Evolutionary conservation across 1,139 yeast genomes (phyloP), one percentile per base, ranked within the genome.

Genomic region (Geotrichum reessii): DNA sequence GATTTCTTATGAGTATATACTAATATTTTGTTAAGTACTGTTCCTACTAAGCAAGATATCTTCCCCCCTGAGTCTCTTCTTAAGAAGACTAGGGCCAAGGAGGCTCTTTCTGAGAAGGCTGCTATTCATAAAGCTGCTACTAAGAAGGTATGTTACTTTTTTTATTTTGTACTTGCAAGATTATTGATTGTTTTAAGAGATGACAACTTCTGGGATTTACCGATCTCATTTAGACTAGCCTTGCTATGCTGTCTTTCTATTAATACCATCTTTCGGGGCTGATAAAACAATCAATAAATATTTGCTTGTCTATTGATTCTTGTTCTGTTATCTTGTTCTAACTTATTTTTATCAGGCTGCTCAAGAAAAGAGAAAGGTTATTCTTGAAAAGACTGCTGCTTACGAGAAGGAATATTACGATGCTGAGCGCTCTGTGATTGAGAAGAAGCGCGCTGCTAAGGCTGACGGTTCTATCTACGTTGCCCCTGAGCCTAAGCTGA

Each of bases 241-340:
- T 52, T 60, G 72, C 97, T 72, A 86, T 91, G 97, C 76, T 86
- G 97, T 89, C 92, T 76, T 85, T 84, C 28, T 81, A 87, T 86
- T 86, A 90, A 37, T 37, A 91, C 98, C 97, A 91, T 91, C 98
- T 91, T 91, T 91, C 98, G 96, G 95, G 97, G 80, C 98, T 91
- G 97, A 91, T 74, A 57, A 60, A 42, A 11, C 27, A 6, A 22
- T 24, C 31, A 24, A 47, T 21, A 33, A 12, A 5, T 25, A 14
- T 24, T 21, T 24, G 27, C 8, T 25, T 47, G 21, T 17, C 19
- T n/a, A 8, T 24, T 12, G 8, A 21, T 9, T 47, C 25, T 14
- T 24, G 24, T 24, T 22, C 19, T 11, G 5, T 46, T 3, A 17
- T 19, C 7, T 44, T 5, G 11, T 44, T 22, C 24, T 24, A 25